Conservation (phyloP, 202 grass and related monocot species). For the Carex sylvatica region DNA sequence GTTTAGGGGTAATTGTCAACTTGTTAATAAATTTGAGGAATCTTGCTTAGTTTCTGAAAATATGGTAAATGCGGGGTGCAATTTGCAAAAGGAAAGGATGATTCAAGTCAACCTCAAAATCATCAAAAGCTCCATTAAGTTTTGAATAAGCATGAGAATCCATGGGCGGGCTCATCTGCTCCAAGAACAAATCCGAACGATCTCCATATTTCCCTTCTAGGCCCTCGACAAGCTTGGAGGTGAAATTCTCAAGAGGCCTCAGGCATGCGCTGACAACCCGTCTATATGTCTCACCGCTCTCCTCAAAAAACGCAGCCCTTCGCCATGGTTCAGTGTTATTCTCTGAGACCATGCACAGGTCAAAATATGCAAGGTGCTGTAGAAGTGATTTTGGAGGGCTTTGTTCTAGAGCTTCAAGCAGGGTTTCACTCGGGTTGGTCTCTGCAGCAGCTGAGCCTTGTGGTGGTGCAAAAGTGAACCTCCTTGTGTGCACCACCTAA, state of each 20-base stretch:
- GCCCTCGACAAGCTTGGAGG: constrained; percentile 60
- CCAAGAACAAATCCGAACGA: constrained; percentile 50
- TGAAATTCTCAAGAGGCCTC: constrained; percentile 78
- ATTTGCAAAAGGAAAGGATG: not conserved
- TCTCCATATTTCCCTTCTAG: constrained; percentile 55
- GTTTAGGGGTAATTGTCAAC: not conserved
- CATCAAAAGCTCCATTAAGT: constrained; percentile 68
- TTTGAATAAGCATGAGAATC: constrained; percentile 29
- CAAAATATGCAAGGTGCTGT: constrained; percentile 89
- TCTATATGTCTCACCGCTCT: constrained; percentile 89
- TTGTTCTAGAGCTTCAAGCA: constrained; percentile 79
- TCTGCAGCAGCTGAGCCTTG: constrained; percentile 82
- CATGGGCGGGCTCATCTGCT: constrained; percentile 42
- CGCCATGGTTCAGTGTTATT: constrained; percentile 82
- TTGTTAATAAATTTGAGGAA: not conserved
- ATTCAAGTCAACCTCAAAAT: constrained; percentile 60
- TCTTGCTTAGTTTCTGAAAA: not conserved
- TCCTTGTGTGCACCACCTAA: constrained; percentile 88
- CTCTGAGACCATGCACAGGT: constrained; percentile 82
- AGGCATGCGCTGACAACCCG: constrained; percentile 67
- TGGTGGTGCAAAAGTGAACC: constrained; percentile 71
- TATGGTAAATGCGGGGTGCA: not conserved
- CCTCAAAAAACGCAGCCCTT: constrained; percentile 75
- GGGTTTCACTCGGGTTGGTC: constrained; percentile 72
- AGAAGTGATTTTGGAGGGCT: constrained; percentile 61